Base-by-base conservation (phyloP, 2,329 filamentous ascomycete species). In the Blastomyces parvus region DNA sequence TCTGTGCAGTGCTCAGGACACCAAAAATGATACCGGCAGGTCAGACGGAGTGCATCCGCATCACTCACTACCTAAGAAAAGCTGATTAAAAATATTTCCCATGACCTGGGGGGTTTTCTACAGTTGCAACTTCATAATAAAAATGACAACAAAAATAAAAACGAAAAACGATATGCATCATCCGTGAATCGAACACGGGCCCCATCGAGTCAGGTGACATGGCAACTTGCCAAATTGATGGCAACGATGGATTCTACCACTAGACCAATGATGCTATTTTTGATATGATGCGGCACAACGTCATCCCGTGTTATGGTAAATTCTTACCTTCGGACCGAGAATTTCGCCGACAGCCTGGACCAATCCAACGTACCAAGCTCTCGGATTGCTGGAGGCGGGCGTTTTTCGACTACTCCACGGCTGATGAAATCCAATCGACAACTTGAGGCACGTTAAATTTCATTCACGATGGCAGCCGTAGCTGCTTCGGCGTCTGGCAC, bases 161-260 rank as follows among this genome's bases (percentile, higher is more conserved):
- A 8, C 42, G 33, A 44, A 17, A 8, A 22, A 59, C 3, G 6
- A 25, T 8, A 58, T 77, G 75, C 38, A 42, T 42, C 38, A 42
- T 42, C 75, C 75, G 75, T 75, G 75, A 77, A 77, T 77, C 75
- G 75, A 77, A 77, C 75, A 75, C 75, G 75, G 75, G 74, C 74
- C 75, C 38, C 56, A 58, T 58, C 38, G 56, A 58, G 19, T 44
- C 38, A 42, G 13, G 14, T 4, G 9, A 42, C 3, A 14, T 14
- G 2, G 38, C 53, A 56, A 56, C 53, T 55, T 17, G n/a, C 3
- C 25, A 3, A 50, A 27, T 19, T 17, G 5, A 33, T 55, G 52
- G 52, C 53, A 56, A 56, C 53, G 53, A 56, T 56, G 53, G 22
- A 56, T 56, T 56, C 53, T 56, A 56, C 53, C 52, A 55, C 52